These are phyloP conservation scores for Talaromyces pinophilus DNA, from an alignment of 2,329 filamentous ascomycete genomes.

Conservation along the genomic window DNA sequence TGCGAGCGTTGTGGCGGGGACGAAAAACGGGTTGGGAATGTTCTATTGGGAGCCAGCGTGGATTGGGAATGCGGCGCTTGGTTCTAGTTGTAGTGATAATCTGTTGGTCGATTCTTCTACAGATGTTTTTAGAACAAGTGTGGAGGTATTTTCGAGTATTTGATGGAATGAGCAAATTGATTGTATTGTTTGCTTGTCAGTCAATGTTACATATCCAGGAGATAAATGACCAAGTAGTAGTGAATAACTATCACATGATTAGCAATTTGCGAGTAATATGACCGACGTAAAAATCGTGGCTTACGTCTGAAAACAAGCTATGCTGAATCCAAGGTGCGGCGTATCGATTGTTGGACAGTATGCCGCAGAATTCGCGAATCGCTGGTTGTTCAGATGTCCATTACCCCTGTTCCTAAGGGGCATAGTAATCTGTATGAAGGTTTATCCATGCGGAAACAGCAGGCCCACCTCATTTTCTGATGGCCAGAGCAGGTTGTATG, in stretches of 20 bases:
- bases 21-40: conserved; percentile 59
- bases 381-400: not conserved
- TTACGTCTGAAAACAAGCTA: not conserved
- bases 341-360: not conserved
- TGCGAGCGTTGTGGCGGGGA: conserved; percentile 56
- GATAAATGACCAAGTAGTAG: not conserved
- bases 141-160: conserved; percentile 52
- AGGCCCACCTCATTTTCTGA: not conserved
- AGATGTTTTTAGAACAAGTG: conserved; percentile 58
- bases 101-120: conserved; percentile 58
- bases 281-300: not conserved
- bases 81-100: conserved; percentile 66
- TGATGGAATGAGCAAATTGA: not conserved
- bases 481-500: not conserved
- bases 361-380: not conserved
- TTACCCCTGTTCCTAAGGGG: not conserved
- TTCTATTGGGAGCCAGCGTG: conserved; percentile 77
- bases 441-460: not conserved
- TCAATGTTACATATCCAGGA: not conserved
- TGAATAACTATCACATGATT: not conserved
- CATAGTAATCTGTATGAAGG: no score
- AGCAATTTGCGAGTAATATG: not conserved
- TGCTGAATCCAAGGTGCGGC: not conserved
- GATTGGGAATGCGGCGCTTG: conserved; percentile 65
- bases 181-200: not conserved